Evolutionary conservation across 805 yeast species (phyloP).

Genomic region (Cyberlindnera veronae): DNA sequence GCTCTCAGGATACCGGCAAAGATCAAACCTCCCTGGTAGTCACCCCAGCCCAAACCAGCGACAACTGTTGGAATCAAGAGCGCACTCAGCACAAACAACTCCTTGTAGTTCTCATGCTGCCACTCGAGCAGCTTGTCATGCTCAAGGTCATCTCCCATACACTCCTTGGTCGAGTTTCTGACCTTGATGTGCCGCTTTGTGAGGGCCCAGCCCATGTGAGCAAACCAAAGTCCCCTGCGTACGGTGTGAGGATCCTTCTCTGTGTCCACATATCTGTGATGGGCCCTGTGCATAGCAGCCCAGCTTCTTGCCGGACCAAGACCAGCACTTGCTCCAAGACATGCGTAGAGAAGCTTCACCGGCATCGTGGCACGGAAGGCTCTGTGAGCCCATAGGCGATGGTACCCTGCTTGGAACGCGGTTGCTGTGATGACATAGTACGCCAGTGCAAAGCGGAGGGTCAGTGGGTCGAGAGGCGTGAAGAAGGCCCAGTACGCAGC

Average conservation of each 20-base stretch:
- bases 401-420: constrained; percentile 83
- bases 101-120: constrained; percentile 38
- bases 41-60: constrained; percentile 68
- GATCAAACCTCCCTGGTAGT: constrained; percentile 69
- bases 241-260: constrained; percentile 86
- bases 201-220: constrained; percentile 88
- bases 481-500: constrained; percentile 42
- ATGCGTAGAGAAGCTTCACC: constrained; percentile 48
- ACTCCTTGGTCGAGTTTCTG: constrained; percentile 31
- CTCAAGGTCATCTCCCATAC: constrained; percentile 57
- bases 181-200: constrained; percentile 60
- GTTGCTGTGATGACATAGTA: constrained; percentile 61
- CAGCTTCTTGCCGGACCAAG: constrained; percentile 75
- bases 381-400: constrained; percentile 69
- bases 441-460: constrained; percentile 49
- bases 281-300: constrained; percentile 84
- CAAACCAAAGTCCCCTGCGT: constrained; percentile 73
- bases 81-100: constrained; percentile 46
- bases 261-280: constrained; percentile 85
- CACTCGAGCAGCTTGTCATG: constrained; percentile 44
- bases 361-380: constrained; percentile 45
- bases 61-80: constrained; percentile 62
- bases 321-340: constrained; percentile 69
- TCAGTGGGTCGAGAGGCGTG: constrained; percentile 45
- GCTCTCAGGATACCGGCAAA: constrained; percentile 77